phyloP scores from a whole-genome alignment of 176 grass and related monocot genomes.

The Alopecurus myosuroides region DNA sequence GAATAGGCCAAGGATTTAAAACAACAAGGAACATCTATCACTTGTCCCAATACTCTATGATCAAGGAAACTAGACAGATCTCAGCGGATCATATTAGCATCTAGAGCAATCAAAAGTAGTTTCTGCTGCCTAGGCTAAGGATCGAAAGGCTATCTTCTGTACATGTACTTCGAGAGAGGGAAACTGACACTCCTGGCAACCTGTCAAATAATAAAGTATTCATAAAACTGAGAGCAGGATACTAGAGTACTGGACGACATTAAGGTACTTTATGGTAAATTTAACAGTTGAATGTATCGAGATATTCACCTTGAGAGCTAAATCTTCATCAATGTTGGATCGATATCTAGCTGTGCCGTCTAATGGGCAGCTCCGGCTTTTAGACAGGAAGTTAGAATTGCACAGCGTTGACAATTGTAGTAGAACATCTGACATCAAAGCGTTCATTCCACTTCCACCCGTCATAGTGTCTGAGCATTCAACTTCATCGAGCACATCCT shows the following conservation, averaged over 20 bases:
- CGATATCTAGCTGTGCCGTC: slow-evolving; percentile 80
- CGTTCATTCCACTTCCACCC: slow-evolving; percentile 28
- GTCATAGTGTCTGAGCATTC: slow-evolving; percentile 25
- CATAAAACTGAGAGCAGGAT: slow-evolving; percentile 7
- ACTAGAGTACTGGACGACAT: background rate
- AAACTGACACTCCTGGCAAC: slow-evolving; percentile 85
- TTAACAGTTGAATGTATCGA: background rate
- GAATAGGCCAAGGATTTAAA: background rate
- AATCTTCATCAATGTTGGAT: slow-evolving; percentile 90
- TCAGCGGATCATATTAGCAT: slow-evolving; percentile 12
- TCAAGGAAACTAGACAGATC: slow-evolving; percentile 19
- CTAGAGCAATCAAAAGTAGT: slow-evolving; percentile 18
- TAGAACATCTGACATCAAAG: slow-evolving; percentile 83
- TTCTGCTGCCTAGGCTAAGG: slow-evolving; percentile 2
- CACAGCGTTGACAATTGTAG: slow-evolving; percentile 93
- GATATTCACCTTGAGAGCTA: slow-evolving; percentile 80
- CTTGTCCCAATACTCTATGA: slow-evolving; percentile 10
- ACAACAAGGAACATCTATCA: background rate
- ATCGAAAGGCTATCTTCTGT: slow-evolving; percentile 73
- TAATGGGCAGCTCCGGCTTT: slow-evolving; percentile 77
- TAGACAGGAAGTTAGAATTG: slow-evolving; percentile 90
- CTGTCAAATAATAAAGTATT: slow-evolving; percentile 48
- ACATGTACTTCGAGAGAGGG: slow-evolving; percentile 90
- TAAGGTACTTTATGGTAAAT: background rate
- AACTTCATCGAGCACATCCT: slow-evolving; percentile 48